Evolutionary conservation across 768 basidiomycete species (phyloP), one percentile per base, ranked within the genome.

Genomic region (Cubamyces sp.): DNA sequence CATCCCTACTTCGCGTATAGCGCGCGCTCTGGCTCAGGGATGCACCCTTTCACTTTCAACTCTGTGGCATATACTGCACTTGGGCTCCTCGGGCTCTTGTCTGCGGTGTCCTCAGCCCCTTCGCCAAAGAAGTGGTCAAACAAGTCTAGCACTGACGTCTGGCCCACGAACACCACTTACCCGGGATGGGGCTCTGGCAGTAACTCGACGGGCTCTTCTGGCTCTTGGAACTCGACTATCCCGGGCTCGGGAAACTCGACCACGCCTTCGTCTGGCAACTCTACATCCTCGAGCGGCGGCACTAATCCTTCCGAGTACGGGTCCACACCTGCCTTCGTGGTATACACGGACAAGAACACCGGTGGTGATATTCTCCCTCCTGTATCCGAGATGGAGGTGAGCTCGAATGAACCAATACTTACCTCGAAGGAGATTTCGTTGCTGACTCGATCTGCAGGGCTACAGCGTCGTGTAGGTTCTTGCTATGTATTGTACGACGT

Each of bases 291-390:
- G 9, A 30, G 43, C 3, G 34, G 19, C 21, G 23, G 39, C 19
- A 23, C 39, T 16, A 3, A n/a, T 16, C 15, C 37, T 4, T 21
- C 23, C 1, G 40, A 49, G 16, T 58, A 58, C 25, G 57, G 57
- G 21, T 58, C 57, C 4, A 58, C 57, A 1, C 60, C 60, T 15
- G 60, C 60, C 26, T 61, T 61, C 28, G 60, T 61, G 16, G 47
- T 61, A 7, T 61, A 61, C 54, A 61, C 60, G 15, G 62, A 64
- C 52, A 52, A 28, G 6, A 40, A 45, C 21, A 54, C 53, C 37
- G 34, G 39, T 19, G 62, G 51, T 12, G 37, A 48, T 47, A 23
- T 64, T 3, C 62, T 64, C 11, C 62, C 62, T 12, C 43, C 62
- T 1, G 62, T 45, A 11, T 43, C 62, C 16, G 37, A 58, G 12